These are phyloP conservation scores for Pinus taeda DNA, from an alignment of 75 land plant genomes.

Conservation along the genomic window DNA sequence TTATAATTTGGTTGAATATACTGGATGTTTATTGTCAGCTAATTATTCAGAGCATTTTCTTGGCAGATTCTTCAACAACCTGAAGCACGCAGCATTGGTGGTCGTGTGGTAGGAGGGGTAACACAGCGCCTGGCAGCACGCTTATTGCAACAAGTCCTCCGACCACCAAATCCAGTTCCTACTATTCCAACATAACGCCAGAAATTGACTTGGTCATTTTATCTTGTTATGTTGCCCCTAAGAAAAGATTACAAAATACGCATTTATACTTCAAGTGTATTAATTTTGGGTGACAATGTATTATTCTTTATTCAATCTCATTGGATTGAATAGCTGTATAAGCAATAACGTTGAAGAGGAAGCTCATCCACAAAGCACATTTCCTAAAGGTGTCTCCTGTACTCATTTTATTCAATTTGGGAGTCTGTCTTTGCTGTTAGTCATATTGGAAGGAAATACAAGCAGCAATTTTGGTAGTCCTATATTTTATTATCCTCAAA, in stretches of 20 bases:
- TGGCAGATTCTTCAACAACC: slow-evolving; percentile 83
- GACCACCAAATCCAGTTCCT: slow-evolving; percentile 30
- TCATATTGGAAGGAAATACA: not conserved
- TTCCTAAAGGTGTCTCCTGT: not conserved
- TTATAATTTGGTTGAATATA: not conserved
- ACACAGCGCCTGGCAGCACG: slow-evolving; percentile 95
- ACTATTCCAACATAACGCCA: not conserved
- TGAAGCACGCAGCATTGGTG: slow-evolving; percentile 79
- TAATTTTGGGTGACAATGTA: not conserved
- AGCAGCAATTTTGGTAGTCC: not conserved
- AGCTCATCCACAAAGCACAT: not conserved
- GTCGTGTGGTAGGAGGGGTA: slow-evolving; percentile 73
- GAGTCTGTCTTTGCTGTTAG: not conserved
- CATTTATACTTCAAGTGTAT: not conserved
- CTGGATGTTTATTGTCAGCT: not conserved
- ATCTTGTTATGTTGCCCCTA: not conserved
- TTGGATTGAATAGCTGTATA: not conserved
- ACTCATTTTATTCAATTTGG: not conserved
- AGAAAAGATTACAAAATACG: not conserved
- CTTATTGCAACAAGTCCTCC: slow-evolving; percentile 80
- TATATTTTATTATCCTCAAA: not conserved
- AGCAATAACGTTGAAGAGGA: not conserved
- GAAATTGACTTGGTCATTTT: not conserved
- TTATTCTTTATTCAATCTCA: slow-evolving; percentile 1
- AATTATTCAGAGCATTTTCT: not conserved